Evolutionary conservation across 306 rosid species (phyloP).

Genomic region (Cicer cuneatum): DNA sequence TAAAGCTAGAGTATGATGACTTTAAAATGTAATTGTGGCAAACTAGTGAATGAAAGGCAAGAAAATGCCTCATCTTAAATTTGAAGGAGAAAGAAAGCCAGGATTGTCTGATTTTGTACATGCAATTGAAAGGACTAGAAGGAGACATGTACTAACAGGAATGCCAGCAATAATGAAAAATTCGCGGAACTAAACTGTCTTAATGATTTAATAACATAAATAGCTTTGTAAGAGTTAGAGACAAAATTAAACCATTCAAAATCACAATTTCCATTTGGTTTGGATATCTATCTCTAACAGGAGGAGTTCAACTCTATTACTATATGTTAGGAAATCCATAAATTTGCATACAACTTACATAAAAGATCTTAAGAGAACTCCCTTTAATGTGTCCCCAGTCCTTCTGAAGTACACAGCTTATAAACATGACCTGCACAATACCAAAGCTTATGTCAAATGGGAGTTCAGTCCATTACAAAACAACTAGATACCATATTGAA

Average conservation of each 20-base stretch:
- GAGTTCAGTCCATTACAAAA: constrained; percentile 26
- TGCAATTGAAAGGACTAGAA: too few species aligned
- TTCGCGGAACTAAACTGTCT: constrained; percentile 24
- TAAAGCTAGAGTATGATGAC: constrained; percentile 5
- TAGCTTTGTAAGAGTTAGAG: constrained; percentile 18
- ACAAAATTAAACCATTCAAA: constrained; percentile 21
- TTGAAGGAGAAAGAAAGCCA: too few species aligned
- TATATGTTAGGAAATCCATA: constrained; percentile 25
- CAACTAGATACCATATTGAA: constrained; percentile 29
- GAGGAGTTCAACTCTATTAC: not conserved
- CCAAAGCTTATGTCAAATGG: constrained; percentile 33
- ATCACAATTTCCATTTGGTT: constrained; percentile 3
- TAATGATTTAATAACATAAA: not conserved
- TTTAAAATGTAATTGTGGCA: constrained; percentile 11
- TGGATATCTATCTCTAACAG: constrained; percentile 21
- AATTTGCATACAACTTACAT: constrained; percentile 60
- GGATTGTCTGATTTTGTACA: too few species aligned
- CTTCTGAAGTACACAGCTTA: constrained; percentile 63
- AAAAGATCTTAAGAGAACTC: constrained; percentile 55
- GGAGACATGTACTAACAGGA: too few species aligned
- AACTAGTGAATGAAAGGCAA: constrained; percentile 14
- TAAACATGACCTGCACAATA: constrained; percentile 57
- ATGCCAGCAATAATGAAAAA: constrained; percentile 16
- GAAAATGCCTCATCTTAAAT: constrained; percentile 24
- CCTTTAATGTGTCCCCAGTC: constrained; percentile 57